Percentiles rank a stretch among this genome's conserved stretches.
Conservation (phyloP, 805 yeast genomes). For the Dipodascopsis uninucleata region DNA sequence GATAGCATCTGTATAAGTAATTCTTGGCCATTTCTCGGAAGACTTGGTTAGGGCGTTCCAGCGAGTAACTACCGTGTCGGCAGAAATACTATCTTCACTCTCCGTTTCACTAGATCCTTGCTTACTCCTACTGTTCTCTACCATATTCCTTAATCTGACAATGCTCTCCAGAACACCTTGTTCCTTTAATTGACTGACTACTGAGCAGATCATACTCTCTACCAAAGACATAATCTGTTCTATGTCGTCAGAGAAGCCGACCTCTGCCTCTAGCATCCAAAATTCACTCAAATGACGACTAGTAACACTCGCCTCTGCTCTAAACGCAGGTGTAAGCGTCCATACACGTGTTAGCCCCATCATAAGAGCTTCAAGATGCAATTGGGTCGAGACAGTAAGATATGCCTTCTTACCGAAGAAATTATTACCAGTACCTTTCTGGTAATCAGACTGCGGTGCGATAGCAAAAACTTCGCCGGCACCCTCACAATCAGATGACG, state of each 20-base stretch:
- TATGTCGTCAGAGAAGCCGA: conserved; percentile 58
- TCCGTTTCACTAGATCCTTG: conserved; percentile 4
- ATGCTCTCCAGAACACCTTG: conserved; percentile 8
- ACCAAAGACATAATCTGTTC: conserved; percentile 59
- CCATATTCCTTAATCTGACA: conserved; percentile 4
- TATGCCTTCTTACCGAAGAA: conserved; percentile 69
- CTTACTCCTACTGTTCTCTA: conserved; percentile 6
- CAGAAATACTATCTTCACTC: conserved; percentile 11
- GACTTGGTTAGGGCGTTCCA: conserved; percentile 55
- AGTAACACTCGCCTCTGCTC: conserved; percentile 92
- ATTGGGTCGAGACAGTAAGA: conserved; percentile 86
- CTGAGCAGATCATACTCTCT: conserved; percentile 63
- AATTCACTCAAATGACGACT: conserved; percentile 89
- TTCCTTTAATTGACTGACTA: conserved; percentile 34
- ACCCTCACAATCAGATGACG: conserved; percentile 93
- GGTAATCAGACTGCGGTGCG: conserved; percentile 38
- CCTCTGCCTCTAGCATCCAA: conserved; percentile 96
- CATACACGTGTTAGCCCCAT: conserved; percentile 76
- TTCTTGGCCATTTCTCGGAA: conserved; percentile 54
- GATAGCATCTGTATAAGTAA: conserved; percentile 77
- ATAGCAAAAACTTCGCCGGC: conserved; percentile 86
- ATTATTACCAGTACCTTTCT: not conserved
- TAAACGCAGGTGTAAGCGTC: conserved; percentile 85
- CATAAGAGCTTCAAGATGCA: conserved; percentile 80
- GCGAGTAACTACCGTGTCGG: conserved; percentile 41